Evolutionary conservation across 208 protist genomes (phyloP), one percentile per base, ranked within the genome.

Genomic region (Crithidia fasciculata): DNA sequence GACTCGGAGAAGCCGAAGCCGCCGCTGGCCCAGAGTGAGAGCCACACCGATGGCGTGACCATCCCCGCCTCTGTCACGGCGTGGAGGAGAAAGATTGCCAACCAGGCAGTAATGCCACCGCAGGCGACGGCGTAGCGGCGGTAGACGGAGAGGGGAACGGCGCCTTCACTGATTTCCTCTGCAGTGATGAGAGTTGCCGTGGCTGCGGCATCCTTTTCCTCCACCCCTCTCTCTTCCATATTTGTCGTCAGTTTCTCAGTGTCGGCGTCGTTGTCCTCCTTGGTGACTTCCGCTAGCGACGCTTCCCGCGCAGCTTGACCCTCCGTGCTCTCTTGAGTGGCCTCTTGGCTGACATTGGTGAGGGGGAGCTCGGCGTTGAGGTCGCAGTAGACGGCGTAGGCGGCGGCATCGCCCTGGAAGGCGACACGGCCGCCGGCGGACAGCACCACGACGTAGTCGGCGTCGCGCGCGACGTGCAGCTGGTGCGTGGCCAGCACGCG

Each of bases 401-500:
- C 70, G 41, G 74, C 58, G 57, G 63, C 69, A 43, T 40, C 45
- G 28, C 83, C 84, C 45, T 58, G 28, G 63, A 86, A 88, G n/a
- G 43, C 62, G 53, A 96, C 86, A 28, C 28, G 28, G 5, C 61
- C n/a, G 43, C 91, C 87, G 13, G 69, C 60, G 40, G 39, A 36
- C 58, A 98, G 54, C 0, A 97, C 78, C 49, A 98, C 80, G 55
- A 98, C 85, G 39, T 84, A 68, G 74, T 98, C 94, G 0, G 83
- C 87, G 7, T 87, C 12, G 2, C 59, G 55, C 9, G 97, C 40
- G 18, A 90, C 95, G 73, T 98, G 90, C 39, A 97, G 40, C 70
- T 97, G 89, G 84, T 98, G 96, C 12, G 96, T 98, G 9, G 97
- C 93, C 0, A 99, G 77, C 4, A 99, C 62, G 18, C 91, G 81